A percentile compares a stretch with the other conserved stretches of the same genome.
phyloP scores from a whole-genome alignment of 441 rosid genomes.

The Lagerstroemia fauriei region DNA sequence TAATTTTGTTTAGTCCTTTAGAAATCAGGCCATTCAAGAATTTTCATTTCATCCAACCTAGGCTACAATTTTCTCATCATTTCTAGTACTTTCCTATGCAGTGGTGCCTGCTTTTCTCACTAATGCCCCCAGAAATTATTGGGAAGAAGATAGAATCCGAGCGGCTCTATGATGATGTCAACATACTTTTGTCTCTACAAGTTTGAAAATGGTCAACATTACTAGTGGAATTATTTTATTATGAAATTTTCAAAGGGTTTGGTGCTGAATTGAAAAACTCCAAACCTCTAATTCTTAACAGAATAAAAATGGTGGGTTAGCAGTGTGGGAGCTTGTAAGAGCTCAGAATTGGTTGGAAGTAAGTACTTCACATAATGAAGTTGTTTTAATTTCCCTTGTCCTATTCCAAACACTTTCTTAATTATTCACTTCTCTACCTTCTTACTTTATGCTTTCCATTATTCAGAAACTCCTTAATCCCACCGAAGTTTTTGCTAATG shows the following conservation, averaged over 20 bases:
- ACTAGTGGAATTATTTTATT: not conserved
- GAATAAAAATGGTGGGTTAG: conserved; percentile 70
- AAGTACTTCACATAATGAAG: conserved; percentile 16
- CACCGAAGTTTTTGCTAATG: conserved; percentile 60
- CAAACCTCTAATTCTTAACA: conserved; percentile 13
- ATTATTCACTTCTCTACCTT: not conserved
- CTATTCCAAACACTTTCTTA: not conserved
- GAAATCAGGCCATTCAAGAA: not conserved
- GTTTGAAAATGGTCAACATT: conserved; percentile 27
- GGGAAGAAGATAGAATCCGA: conserved; percentile 60
- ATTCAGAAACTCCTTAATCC: conserved; percentile 62
- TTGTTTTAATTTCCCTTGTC: not conserved
- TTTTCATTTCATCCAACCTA: not conserved
- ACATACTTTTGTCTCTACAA: conserved; percentile 61
- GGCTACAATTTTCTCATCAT: not conserved
- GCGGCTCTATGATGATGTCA: conserved; percentile 58
- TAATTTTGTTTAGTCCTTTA: not conserved
- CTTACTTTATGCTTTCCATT: not conserved
- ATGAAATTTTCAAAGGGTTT: no score
- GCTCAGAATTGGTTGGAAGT: conserved; percentile 73
- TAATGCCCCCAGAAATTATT: conserved; percentile 61
- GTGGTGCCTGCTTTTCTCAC: conserved; percentile 71
- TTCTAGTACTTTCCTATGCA: conserved; percentile 21
- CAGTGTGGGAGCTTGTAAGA: conserved; percentile 77
- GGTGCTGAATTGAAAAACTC: no score